Evolutionary conservation across 2,329 filamentous ascomycete species (phyloP).

Genomic region (Exophiala lecanii-corni): DNA sequence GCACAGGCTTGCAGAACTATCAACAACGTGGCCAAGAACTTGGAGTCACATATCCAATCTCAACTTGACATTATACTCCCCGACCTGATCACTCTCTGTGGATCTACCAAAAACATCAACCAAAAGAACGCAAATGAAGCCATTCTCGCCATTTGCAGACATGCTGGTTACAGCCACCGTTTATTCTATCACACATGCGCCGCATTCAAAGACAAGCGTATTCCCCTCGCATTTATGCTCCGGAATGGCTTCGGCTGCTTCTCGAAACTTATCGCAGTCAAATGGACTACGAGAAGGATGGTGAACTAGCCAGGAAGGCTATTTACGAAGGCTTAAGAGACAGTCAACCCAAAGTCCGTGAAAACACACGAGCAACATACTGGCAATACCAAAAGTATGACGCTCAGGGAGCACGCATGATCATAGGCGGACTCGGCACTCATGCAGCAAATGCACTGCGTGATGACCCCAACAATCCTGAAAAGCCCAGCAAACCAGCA

Average conservation of each 20-base stretch:
- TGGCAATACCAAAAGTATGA: slow-evolving; percentile 78
- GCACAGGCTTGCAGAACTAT: slow-evolving; percentile 20
- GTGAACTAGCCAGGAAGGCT: slow-evolving; percentile 80
- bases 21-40: slow-evolving; percentile 17
- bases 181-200: slow-evolving; percentile 80
- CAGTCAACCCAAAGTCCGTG: slow-evolving; percentile 82
- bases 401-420: slow-evolving; percentile 74
- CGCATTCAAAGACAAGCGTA: slow-evolving; percentile 89
- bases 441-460: slow-evolving; percentile 76
- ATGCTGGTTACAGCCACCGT: slow-evolving; percentile 72
- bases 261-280: slow-evolving; percentile 72
- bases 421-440: slow-evolving; percentile 71
- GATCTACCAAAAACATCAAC: slow-evolving; percentile 85
- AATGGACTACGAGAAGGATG: slow-evolving; percentile 76
- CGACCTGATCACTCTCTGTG: slow-evolving; percentile 81
- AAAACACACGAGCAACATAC: slow-evolving; percentile 77
- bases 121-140: slow-evolving; percentile 77
- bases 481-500: slow-evolving; percentile 23
- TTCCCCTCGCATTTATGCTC: slow-evolving; percentile 75
- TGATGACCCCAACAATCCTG: slow-evolving; percentile 73
- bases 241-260: slow-evolving; percentile 79
- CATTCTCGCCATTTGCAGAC: slow-evolving; percentile 74
- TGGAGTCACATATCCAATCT: slow-evolving; percentile 22
- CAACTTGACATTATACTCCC: slow-evolving; percentile 37
- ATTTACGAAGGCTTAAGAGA: slow-evolving; percentile 86